These are phyloP conservation scores for Grosmannia penicillata DNA, from an alignment of 2,329 filamentous ascomycete species.

Conservation along the genomic window DNA sequence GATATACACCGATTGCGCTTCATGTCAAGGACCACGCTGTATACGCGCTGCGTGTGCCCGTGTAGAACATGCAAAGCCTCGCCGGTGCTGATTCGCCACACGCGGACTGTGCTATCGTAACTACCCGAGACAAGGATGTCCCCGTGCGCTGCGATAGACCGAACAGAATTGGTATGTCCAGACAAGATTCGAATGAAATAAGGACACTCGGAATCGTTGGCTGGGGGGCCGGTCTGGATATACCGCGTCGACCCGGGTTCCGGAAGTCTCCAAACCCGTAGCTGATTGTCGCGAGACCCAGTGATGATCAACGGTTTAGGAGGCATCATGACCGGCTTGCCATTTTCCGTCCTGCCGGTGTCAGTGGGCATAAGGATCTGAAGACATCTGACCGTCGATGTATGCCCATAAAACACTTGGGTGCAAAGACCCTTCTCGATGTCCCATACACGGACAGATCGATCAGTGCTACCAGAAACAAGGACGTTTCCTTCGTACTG, in stretches of 20 bases:
- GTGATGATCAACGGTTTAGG: conserved; percentile 94
- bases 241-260: conserved; percentile 63
- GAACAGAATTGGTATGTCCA: conserved; percentile 85
- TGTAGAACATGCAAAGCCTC: conserved; percentile 71
- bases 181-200: conserved; percentile 82
- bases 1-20: conserved; percentile 91
- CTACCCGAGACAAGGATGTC: conserved; percentile 96
- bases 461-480: conserved; percentile 90
- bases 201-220: conserved; percentile 67
- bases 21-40: conserved; percentile 89
- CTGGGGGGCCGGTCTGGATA: conserved; percentile 63
- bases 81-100: conserved; percentile 95
- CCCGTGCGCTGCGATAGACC: conserved; percentile 85
- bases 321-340: conserved; percentile 73
- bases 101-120: conserved; percentile 87
- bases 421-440: conserved; percentile 86
- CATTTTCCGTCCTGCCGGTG: conserved; percentile 56
- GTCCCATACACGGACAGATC: conserved; percentile 98
- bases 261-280: conserved; percentile 89
- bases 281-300: conserved; percentile 83
- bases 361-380: conserved; percentile 84
- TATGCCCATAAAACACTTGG: conserved; percentile 94
- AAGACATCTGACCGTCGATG: conserved; percentile 87
- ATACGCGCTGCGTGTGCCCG: conserved; percentile 86
- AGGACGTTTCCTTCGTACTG: conserved; percentile 92